A percentile compares a stretch with the other conserved stretches of the same genome.
These are phyloP conservation scores for Nakaseomyces sp. DNA, from an alignment of 1,139 yeast species.

Conservation along the genomic window DNA sequence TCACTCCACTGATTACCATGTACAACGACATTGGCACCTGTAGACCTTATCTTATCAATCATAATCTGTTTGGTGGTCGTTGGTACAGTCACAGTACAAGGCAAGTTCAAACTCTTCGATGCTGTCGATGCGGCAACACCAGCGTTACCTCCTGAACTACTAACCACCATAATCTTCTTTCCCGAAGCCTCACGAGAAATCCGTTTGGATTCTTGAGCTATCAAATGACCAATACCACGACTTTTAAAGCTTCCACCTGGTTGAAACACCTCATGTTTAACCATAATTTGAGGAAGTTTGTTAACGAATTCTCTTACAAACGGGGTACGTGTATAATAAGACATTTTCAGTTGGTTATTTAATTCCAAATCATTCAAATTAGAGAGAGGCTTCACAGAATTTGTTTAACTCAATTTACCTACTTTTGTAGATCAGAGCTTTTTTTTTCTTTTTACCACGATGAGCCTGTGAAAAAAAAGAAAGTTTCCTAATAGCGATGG, in stretches of 20 bases:
- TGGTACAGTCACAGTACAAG: constrained; percentile 59
- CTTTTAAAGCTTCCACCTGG: constrained; percentile 65
- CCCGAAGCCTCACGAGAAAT: constrained; percentile 16
- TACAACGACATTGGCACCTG: constrained; percentile 45
- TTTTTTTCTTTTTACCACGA: too few species aligned
- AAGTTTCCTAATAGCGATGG: too few species aligned
- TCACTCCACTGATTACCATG: constrained; percentile 52
- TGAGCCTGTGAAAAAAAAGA: too few species aligned
- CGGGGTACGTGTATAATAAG: constrained; percentile 1
- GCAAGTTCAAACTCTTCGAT: constrained; percentile 36
- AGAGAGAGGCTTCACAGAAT: too few species aligned
- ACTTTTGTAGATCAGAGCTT: too few species aligned
- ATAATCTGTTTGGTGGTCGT: constrained; percentile 35
- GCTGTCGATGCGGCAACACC: constrained; percentile 64
- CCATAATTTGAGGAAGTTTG: constrained; percentile 9
- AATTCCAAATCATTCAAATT: too few species aligned
- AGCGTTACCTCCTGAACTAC: constrained; percentile 68
- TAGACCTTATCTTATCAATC: constrained; percentile 32
- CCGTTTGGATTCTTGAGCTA: constrained; percentile 23
- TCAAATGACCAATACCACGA: constrained; percentile 49
- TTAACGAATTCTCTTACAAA: not conserved
- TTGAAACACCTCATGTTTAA: constrained; percentile 55
- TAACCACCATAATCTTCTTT: constrained; percentile 39
- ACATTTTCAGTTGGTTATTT: too few species aligned
- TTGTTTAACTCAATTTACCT: too few species aligned